Conservation (phyloP, 768 basidiomycete genomes). For the Amanita inopinata region DNA sequence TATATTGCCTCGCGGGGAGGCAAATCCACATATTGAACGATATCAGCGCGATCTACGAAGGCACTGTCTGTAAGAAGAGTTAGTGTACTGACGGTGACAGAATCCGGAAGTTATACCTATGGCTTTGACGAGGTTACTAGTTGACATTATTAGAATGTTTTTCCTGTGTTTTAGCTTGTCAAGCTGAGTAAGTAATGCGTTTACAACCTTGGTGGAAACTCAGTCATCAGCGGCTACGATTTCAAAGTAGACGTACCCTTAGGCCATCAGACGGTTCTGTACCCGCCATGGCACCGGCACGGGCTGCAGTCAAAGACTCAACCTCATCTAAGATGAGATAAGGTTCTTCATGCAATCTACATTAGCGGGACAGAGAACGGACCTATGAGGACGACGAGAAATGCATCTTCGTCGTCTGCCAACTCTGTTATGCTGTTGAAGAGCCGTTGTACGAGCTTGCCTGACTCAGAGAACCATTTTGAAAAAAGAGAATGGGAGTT, state of each 20-base stretch:
- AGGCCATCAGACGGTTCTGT: conserved; percentile 94
- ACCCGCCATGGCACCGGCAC: conserved; percentile 90
- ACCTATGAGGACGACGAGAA: conserved; percentile 94
- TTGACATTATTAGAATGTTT: conserved; percentile 94
- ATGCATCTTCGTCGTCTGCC: conserved; percentile 84
- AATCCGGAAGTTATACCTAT: conserved; percentile 51
- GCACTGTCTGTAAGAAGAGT: conserved; percentile 63
- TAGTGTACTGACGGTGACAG: neutral
- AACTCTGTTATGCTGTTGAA: conserved; percentile 86
- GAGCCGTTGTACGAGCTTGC: conserved; percentile 91
- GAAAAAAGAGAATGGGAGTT: conserved; percentile 98
- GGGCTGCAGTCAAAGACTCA: conserved; percentile 88
- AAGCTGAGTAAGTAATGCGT: conserved; percentile 91
- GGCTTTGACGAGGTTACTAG: conserved; percentile 89
- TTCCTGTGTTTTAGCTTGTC: conserved; percentile 90
- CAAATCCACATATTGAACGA: conserved; percentile 88
- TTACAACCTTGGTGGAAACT: conserved; percentile 65
- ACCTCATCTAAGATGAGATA: conserved; percentile 67
- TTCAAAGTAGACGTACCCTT: conserved; percentile 39
- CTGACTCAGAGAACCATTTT: conserved; percentile 98
- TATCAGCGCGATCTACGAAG: conserved; percentile 95
- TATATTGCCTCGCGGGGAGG: conserved; percentile 90
- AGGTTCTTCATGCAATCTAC: neutral
- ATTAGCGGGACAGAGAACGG: neutral
- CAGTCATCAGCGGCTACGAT: neutral